Base-by-base conservation (phyloP, 176 grass and related monocot genomes). In the Pharus latifolius region DNA sequence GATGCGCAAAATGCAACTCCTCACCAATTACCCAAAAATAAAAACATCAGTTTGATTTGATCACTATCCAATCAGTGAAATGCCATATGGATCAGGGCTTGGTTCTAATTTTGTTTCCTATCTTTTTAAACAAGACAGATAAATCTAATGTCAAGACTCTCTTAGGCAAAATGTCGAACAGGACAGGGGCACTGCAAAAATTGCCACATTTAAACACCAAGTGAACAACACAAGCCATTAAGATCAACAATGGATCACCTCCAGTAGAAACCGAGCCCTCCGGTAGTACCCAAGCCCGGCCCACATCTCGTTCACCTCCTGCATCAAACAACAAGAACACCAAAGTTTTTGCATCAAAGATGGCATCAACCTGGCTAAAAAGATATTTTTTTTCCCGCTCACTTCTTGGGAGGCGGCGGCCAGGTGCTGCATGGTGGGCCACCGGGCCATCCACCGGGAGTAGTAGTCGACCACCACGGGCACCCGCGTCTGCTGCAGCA, bases 241-340 rank as follows among this genome's bases (percentile, higher is more conserved):
- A 44, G 23, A 44, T 25, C 10, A 14, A 6, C 26, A 29, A 67
- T 32, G 7, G 7, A 9, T 70, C 35, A 98, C 89, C 94, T 98
- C 94, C 22, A 93, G 56, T n/a, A 98, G 81, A 83, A 90, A 98
- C 6, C 94, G 89, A 60, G 94, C 94, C 81, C 94, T 90, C 67
- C 94, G 56, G 66, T 98, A 93, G 62, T 98, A 98, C 50, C 94
- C 94, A 7, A 98, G 88, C 15, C 94, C 94, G 7, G 94, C 89
- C 94, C 94, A 98, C 87, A 90, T 83, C 72, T 92, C 89, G 28
- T 97, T 97, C 75, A 97, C 94, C 67, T 97, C 94, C 94, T 97
- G 83, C 53, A 61, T 32, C 31, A 80, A 77, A 23, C 35, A 74
- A 16, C 43, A 69, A 63, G 40, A 75, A 9, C 46, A 28, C 55